A percentile compares a stretch with the other conserved stretches of the same genome.
phyloP scores from a whole-genome alignment of 2,329 filamentous ascomycete genomes.

The Gremmenia infestans region DNA sequence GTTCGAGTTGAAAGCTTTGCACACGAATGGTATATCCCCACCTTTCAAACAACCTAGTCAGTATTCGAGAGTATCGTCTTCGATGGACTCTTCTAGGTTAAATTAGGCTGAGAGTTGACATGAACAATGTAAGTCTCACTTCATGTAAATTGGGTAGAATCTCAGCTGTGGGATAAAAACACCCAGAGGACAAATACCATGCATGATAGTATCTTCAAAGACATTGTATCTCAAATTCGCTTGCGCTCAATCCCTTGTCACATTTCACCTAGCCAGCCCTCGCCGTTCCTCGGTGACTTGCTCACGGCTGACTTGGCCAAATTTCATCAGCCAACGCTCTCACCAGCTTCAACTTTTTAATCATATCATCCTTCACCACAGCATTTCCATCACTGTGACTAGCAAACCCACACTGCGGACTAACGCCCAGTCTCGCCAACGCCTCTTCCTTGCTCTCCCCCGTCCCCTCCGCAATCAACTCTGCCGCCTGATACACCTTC shows the following conservation, averaged over 20 bases:
- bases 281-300: background rate
- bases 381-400: constrained; percentile 63
- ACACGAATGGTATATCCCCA: too few relatives aligned
- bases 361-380: constrained; percentile 67
- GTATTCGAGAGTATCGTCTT: too few relatives aligned
- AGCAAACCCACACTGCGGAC: constrained; percentile 70
- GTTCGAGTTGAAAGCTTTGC: too few relatives aligned
- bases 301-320: constrained; percentile 43
- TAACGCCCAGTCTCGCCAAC: constrained; percentile 62
- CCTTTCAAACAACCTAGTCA: too few relatives aligned
- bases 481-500: constrained; percentile 56
- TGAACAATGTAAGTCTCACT: too few relatives aligned
- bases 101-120: too few relatives aligned
- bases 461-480: constrained; percentile 65
- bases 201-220: too few relatives aligned
- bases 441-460: constrained; percentile 62
- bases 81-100: too few relatives aligned
- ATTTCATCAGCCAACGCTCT: constrained; percentile 68
- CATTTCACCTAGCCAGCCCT: background rate
- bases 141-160: too few relatives aligned
- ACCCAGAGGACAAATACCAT: too few relatives aligned
- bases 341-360: constrained; percentile 66
- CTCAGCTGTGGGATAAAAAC: too few relatives aligned
- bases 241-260: background rate
- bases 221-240: too few relatives aligned